Base-by-base conservation (phyloP, 2,329 filamentous ascomycete species). In the Claviceps monticola region DNA sequence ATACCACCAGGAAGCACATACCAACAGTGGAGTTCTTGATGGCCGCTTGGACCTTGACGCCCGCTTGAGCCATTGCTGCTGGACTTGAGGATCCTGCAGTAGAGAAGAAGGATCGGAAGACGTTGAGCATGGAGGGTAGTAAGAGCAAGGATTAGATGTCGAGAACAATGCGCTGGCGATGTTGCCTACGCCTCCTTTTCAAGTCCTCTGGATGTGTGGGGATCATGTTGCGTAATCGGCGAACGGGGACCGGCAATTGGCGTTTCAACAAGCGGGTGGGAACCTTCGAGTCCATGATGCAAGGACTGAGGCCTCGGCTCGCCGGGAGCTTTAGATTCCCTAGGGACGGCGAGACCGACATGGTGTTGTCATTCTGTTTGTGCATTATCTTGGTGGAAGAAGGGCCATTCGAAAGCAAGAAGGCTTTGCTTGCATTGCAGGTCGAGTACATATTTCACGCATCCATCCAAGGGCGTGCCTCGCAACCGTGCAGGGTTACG, bases 1-100 rank as follows among this genome's bases (percentile, higher is more conserved):
- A 11, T 11, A 29, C 26, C 26, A 29, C 26, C 11, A 37, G 19
- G 23, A 13, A 8, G 38, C 52, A 65, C 83, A 51, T 75, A 88
- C 84, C 83, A 68, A 95, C 89, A 62, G 81, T 72, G 73, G 95
- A 93, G 65, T 90, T 83, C 70, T 93, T 81, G 69, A 97, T 95
- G 72, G 96, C 83, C 64, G 75, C 69, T 70, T 95, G 82, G 56
- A 86, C 87, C 71, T 94, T 94, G 57, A 79, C 76, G 72, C 86
- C 88, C 64, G 88, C 86, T 66, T 85, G 80, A 64, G 87, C 83
- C 86, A 95, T 94, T 62, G 72, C 79, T 71, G 79, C 75, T 60
- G 84, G 75, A 68, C 76, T 73, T 19, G 34, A 17, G 29, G 52
- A 50, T 14, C 53, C 56, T 65, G 72, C 66, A 51, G 74, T 69